Evolutionary conservation across 306 rosid species (phyloP), one percentile per base, ranked within the genome.

Genomic region (Ceratonia siliqua): DNA sequence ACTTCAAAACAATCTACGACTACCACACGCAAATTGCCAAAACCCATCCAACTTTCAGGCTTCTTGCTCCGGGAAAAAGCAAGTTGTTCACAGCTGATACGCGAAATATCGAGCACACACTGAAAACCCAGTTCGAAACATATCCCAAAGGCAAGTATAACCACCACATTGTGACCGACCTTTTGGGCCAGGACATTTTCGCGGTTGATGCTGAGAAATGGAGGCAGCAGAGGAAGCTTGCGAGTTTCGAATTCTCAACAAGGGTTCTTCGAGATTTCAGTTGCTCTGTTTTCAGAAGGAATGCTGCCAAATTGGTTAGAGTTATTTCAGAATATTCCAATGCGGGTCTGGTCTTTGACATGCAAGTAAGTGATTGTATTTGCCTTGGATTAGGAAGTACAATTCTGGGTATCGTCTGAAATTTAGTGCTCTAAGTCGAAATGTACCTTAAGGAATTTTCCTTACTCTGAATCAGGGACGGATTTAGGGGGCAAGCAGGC

Each of bases 221-320:
- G 89, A 65, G 43, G 73, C 74, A 80, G 55, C 87, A 86, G 79
- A 76, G 85, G 79, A 86, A 80, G 74, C 83, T 83, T 28, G 80
- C 78, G 0, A 79, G 84, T 70, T 43, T 38, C 13, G 89, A 80
- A 77, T 82, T 86, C 45, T 80, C 89, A 0, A 77, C 85, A 0
- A 82, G 87, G n/a, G n/a, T n/a, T n/a, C n/a, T n/a, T n/a, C n/a
- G n/a, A n/a, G n/a, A n/a, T n/a, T n/a, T n/a, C n/a, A 56, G 69
- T 18, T 83, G 79, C 43, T 59, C 72, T 4, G 82, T 79, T 68
- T 79, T 83, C 25, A 70, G 87, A 45, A 57, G 35, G 32, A 79
- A 79, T 24, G 85, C 83, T 45, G 65, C 77, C 5, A 82, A 80
- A 73, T 69, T 86, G 30, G 83, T 86, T 6, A 42, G 68, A 22